A percentile compares a stretch with the other conserved stretches of the same genome.
These are phyloP conservation scores for Ophiostoma sp. DNA, from an alignment of 2,329 filamentous ascomycete species.

Conservation along the genomic window DNA sequence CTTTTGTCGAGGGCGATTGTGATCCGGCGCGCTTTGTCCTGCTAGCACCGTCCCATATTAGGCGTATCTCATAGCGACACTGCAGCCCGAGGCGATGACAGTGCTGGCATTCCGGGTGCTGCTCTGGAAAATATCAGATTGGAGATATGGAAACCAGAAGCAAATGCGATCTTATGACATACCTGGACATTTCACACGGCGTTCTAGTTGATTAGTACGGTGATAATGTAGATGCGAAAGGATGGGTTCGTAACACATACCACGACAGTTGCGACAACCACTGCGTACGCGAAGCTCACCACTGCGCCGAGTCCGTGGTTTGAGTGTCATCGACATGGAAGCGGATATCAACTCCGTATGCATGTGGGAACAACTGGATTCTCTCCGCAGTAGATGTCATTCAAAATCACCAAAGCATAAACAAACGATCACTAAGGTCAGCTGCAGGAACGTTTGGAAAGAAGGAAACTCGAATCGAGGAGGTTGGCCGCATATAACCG, in stretches of 20 bases:
- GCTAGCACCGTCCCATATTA: not conserved
- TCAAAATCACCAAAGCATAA: not conserved
- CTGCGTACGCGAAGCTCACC: not conserved
- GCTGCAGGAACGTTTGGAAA: not conserved
- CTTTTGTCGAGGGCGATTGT: not conserved
- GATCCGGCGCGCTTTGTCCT: not conserved
- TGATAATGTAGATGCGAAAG: not conserved
- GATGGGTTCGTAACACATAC: not conserved
- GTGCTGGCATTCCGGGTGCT: not conserved
- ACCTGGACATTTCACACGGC: slow-evolving; percentile 3
- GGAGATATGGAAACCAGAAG: too few relatives aligned
- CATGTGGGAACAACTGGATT: not conserved
- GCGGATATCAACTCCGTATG: not conserved
- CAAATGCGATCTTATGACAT: not conserved
- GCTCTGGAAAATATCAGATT: not conserved
- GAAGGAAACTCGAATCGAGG: not conserved
- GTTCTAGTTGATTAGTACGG: not conserved
- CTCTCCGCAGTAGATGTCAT: not conserved
- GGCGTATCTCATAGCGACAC: not conserved
- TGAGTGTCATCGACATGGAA: not conserved
- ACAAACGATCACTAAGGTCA: not conserved
- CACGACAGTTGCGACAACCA: not conserved
- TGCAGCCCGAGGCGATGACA: not conserved
- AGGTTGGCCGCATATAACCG: too few relatives aligned
- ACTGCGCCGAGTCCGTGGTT: not conserved